Percentiles rank a stretch among this genome's conserved stretches.
These are phyloP conservation scores for Exophiala calicioides DNA, from an alignment of 2,329 filamentous ascomycete genomes.

Conservation along the genomic window DNA sequence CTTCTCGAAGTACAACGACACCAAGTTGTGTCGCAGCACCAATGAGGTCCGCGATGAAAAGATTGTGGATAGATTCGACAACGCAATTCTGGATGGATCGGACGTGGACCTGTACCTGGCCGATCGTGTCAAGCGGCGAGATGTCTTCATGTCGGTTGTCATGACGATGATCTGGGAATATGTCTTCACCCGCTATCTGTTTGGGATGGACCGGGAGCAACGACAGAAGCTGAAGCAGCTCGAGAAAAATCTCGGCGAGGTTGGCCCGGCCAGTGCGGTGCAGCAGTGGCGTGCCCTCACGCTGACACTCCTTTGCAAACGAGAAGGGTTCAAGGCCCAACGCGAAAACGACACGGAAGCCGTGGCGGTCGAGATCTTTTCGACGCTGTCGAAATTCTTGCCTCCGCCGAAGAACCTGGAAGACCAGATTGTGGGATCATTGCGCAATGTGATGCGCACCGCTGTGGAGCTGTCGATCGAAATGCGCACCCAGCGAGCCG, in stretches of 20 bases:
- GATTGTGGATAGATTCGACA: constrained; percentile 90
- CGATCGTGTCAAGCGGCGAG: constrained; percentile 83
- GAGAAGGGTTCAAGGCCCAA: constrained; percentile 77
- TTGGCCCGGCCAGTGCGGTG: constrained; percentile 84
- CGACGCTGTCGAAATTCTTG: constrained; percentile 78
- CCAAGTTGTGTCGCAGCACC: constrained; percentile 79
- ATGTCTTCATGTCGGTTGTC: constrained; percentile 97
- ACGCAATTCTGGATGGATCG: constrained; percentile 88
- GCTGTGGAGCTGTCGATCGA: constrained; percentile 90
- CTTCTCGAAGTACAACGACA: constrained; percentile 97
- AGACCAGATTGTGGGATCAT: constrained; percentile 75
- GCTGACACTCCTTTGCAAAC: constrained; percentile 79
- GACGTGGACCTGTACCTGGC: constrained; percentile 86
- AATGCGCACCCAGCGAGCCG: constrained; percentile 94
- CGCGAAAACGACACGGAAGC: constrained; percentile 89
- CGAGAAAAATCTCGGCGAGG: constrained; percentile 86
- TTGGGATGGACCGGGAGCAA: constrained; percentile 97
- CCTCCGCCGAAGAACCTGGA: constrained; percentile 82
- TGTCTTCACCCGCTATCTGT: constrained; percentile 95
- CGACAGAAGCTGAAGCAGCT: constrained; percentile 95
- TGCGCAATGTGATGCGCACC: constrained; percentile 82
- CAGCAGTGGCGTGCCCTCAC: constrained; percentile 97
- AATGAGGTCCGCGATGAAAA: constrained; percentile 87
- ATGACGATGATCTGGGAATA: constrained; percentile 99
- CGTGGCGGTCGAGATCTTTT: constrained; percentile 88